Base-by-base conservation (phyloP, 208 protist genomes). In the Crithidia brevicula region DNA sequence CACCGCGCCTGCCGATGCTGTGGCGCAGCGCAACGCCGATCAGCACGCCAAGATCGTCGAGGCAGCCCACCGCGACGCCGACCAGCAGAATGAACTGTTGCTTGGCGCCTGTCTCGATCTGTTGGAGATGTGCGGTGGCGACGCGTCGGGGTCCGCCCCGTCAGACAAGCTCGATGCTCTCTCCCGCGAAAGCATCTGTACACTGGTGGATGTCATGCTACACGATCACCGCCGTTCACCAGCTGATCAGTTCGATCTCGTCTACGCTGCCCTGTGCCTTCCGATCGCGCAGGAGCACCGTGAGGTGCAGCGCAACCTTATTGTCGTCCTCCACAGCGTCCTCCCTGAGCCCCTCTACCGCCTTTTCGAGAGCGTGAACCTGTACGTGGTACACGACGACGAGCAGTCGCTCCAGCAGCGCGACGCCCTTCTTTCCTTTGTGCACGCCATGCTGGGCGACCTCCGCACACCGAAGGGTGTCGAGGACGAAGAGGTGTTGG, bases 181-280 rank as follows among this genome's bases (percentile, higher is more conserved):
- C 23, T 18, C 34, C 25, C 56, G 54, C 52, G 68, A 57, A 58
- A 23, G 20, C 27, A 57, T 67, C 28, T 78, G 52, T 53, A 67
- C 72, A 6, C 53, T 92, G 1, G 82, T 86, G 13, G 77, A 89
- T 34, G 68, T 79, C 11, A 67, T 89, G 1, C 70, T 93, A 28
- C 81, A 90, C 52, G 79, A 93, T 50, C 66, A 82, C 72, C 68
- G 74, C 36, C 72, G 78, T 28, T 50, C 64, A 1, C 85, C 83
- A 4, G 64, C 77, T 1, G 83, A 88, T 43, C 87, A 93, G 75
- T 96, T 93, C 65, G 86, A 92, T 51, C 60, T 90, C 30, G 81
- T 92, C 43, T 96, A 94, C 75, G 27, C 46, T 9, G 87, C 91
- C 10, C 84, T 96, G 11, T 91, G 87, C 56, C 67, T 90, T n/a